Evolutionary conservation across 768 basidiomycete species (phyloP), one percentile per base, ranked within the genome.

Genomic region (Kwoniella sp.): DNA sequence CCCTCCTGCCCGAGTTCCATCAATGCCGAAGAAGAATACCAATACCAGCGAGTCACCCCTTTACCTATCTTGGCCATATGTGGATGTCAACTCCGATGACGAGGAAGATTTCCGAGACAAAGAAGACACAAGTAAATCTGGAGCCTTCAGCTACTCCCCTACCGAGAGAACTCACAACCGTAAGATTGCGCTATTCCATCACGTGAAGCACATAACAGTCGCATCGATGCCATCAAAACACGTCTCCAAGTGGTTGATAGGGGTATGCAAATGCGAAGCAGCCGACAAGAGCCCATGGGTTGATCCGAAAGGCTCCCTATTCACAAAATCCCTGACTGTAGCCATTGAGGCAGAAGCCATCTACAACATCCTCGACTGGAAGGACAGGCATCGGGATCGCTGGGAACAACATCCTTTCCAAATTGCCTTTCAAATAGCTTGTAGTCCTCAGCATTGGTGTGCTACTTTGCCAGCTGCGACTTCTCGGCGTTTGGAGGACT

Each of bases 191-290:
- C 26, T 47, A 2, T 28, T 58, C 29, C 12, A 2, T 4, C 57
- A 58, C 2, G 38, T 41, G 13, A 58, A 29, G 41, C 57, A 41
- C 11, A 38, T 58, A n/a, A 58, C 26, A 1, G 17, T 58, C 22
- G 23, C 20, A 2, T 45, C 57, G 3, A 26, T 58, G 8, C 57
- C 57, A 7, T 37, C 29, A 5, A 56, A 2, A n/a, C 4, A 23
- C 34, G 29, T 60, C 48, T 28, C 29, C 56, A 45, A 57, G 4
- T 45, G 23, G 22, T 57, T 29, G 38, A 57, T 22, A 41, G 34
- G 56, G 7, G 22, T 2, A 38, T 58, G 30, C 25, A 37, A 37
- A 15, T 20, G 23, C 11, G 55, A 34, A 29, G n/a, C 28, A 38
- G 55, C 28, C 7, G 55, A 9, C 30, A n/a, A 30, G 34, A 5